Evolutionary conservation across 352 stramenopile species (phyloP).

Genomic region (Halophytophthora polymorphica): DNA sequence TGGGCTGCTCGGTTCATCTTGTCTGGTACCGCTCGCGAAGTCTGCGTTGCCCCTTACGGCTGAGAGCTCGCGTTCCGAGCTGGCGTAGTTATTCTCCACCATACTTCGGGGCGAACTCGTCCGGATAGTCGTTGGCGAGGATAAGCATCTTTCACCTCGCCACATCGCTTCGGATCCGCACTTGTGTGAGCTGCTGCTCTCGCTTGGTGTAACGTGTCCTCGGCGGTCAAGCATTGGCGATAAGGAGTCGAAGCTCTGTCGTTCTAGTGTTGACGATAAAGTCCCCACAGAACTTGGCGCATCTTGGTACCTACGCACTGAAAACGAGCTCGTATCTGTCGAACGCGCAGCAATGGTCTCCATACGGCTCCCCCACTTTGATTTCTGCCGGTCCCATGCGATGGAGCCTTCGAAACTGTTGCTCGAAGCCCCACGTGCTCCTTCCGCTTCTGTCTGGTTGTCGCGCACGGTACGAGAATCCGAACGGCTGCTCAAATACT

Average conservation of each 20-base stretch:
- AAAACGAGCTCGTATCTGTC: neutral
- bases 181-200: too few relatives aligned
- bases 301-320: neutral
- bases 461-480: neutral
- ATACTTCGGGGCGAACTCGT: too few relatives aligned
- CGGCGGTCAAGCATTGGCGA: too few relatives aligned
- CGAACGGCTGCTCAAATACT: neutral
- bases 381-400: neutral
- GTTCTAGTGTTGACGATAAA: neutral
- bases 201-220: too few relatives aligned
- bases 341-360: neutral
- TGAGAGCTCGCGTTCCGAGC: neutral
- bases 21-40: constrained; percentile 4
- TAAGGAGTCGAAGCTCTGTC: too few relatives aligned
- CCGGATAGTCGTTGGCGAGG: too few relatives aligned
- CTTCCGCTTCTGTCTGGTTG: neutral
- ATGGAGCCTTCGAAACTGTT: neutral
- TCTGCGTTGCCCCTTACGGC: neutral
- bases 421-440: neutral
- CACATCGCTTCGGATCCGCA: too few relatives aligned
- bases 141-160: too few relatives aligned
- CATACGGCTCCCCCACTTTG: neutral
- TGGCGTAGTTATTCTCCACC: neutral
- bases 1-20: constrained; percentile 16
- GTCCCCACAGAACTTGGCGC: neutral